phyloP scores from a whole-genome alignment of 495 filamentous ascomycete genomes.

The Tuber melanosporum region DNA sequence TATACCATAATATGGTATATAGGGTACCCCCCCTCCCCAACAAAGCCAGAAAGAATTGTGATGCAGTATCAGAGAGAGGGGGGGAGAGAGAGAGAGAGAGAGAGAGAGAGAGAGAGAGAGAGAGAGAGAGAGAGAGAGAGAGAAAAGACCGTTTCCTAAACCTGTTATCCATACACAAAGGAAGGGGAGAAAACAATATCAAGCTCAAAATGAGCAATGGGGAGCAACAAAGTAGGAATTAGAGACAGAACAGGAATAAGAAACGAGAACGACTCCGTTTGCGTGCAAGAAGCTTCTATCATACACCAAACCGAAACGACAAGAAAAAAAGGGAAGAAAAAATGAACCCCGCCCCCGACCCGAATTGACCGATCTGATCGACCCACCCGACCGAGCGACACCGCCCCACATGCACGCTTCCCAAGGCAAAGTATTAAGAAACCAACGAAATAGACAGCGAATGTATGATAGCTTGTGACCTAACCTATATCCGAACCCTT shows the following conservation, averaged over 20 bases:
- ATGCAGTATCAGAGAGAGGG: no score
- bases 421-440: neutral
- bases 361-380: neutral
- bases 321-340: conserved; percentile 10
- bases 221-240: neutral
- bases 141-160: neutral
- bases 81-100: no score
- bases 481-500: conserved; percentile 18
- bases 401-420: neutral
- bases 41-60: neutral
- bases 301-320: conserved; percentile 38
- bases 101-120: no score
- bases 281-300: conserved; percentile 39
- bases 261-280: conserved; percentile 36
- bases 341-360: neutral
- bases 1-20: neutral
- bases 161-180: neutral
- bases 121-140: no score
- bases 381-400: neutral
- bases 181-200: neutral
- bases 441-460: conserved; percentile 12
- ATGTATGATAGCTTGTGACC: conserved; percentile 13
- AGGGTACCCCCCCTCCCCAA: neutral
- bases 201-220: neutral
- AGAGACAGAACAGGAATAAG: conserved; percentile 11